Base-by-base conservation (phyloP, 495 filamentous ascomycete species). In the Xylaria cubensis region DNA sequence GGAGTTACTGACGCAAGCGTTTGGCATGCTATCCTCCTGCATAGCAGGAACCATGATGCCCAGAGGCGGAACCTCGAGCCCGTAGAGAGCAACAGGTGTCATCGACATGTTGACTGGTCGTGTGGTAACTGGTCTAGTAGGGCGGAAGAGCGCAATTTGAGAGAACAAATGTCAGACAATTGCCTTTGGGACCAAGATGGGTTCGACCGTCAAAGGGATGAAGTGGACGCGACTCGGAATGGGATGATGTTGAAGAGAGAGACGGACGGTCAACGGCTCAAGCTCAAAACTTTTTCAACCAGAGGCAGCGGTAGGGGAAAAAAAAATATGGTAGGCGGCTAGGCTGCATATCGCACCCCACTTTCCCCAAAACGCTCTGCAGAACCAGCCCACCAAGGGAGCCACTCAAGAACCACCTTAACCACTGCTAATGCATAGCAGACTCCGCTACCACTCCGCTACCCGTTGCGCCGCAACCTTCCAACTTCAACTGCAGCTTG, bases 11-110 rank as follows among this genome's bases (percentile, higher is more conserved):
- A 97, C 94, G 81, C 92, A 92, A 58, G 93, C 93, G 74, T 73
- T 71, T 5, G 73, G 77, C 17, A 78, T 41, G 59, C 44, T 64
- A 12, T 78, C 77, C 29, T 79, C 77, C 56, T 73, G 74, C 72
- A 76, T 76, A 24, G 92, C 93, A 73, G 92, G 90, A 67, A 97
- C 86, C 79, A 95, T 81, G 73, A 91, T 83, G 79, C 92, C 92
- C 62, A 91, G 92, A 71, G 93, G 84, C 72, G 94, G 93, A 80
- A 98, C 92, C 82, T 92, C 89, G 58, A 98, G 90, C 81, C 94
- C 94, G 80, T 94, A 98, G 80, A 98, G 87, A 79, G 92, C 93
- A 76, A 97, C 90, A 76, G 94, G 93, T 74, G 92, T 83, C 74
- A 90, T 76, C 59, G 74, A 64, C 79, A 81, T 81, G 53, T 59